phyloP scores from a whole-genome alignment of 352 stramenopile species.

The Phytophthora agathidicida region DNA sequence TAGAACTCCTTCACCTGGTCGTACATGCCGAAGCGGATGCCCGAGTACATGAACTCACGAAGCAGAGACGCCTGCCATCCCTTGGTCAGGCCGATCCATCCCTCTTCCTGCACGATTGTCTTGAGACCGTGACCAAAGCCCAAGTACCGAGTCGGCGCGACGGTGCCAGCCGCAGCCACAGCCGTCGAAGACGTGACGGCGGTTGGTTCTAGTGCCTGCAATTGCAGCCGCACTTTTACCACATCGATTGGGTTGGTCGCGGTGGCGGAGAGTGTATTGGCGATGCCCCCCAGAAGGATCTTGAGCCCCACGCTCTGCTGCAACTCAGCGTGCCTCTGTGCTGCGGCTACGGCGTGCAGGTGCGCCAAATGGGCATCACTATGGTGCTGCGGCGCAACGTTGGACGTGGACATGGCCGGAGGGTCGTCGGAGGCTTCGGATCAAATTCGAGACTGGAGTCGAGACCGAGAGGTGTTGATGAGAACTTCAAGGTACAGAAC shows the following conservation, averaged over 20 bases:
- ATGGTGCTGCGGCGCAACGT: conserved; percentile 35
- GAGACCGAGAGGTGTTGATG: conserved; percentile 1
- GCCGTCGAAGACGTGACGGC: conserved; percentile 26
- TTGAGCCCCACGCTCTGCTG: conserved; percentile 65
- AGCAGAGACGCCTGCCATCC: conserved; percentile 69
- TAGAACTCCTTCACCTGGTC: conserved; percentile 79
- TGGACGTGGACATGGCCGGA: conserved; percentile 35
- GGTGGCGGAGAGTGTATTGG: conserved; percentile 59
- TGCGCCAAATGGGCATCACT: conserved; percentile 33
- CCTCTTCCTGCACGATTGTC: conserved; percentile 68
- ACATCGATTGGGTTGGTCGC: conserved; percentile 73
- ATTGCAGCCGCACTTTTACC: conserved; percentile 71
- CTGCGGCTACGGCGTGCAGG: conserved; percentile 27
- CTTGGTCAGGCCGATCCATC: conserved; percentile 56
- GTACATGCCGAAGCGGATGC: conserved; percentile 81
- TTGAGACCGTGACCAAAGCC: conserved; percentile 63
- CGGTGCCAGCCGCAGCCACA: conserved; percentile 43
- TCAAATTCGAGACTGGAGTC: conserved; percentile 32
- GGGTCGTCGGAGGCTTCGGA: not conserved
- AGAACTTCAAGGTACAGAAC: conserved; percentile 24
- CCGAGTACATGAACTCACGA: conserved; percentile 79
- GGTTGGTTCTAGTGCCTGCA: conserved; percentile 49
- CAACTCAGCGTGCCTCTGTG: conserved; percentile 49
- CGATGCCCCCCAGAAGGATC: conserved; percentile 63
- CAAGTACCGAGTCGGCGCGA: conserved; percentile 49